Evolutionary conservation across 192 early-diverging fungal genomes (phyloP), one percentile per base, ranked within the genome.

Genomic region (Gonapodya sp.): DNA sequence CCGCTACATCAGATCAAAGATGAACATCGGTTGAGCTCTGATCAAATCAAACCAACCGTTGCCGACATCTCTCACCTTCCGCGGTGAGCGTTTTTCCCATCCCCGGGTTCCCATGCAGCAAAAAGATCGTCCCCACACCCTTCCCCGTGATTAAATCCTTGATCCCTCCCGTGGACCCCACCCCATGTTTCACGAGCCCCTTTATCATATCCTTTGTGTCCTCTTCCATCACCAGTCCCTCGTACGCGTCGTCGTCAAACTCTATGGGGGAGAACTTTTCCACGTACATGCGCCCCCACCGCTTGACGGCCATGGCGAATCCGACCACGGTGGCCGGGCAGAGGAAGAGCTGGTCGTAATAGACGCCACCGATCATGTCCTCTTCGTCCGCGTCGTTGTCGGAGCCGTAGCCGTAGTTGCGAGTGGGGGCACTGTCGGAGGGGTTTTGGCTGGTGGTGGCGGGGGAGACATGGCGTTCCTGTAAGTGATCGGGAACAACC

Each of bases 1-100:
- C 88, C 0, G 88, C 89, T 64, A 24, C 24, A 24, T 16, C 24
- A 64, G 46, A 64, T 8, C 46, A 64, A 64, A 16, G 8, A 24
- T 16, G 24, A 64, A 16, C 46, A 24, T 64, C 8, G 8, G 46
- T 24, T 16, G 24, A 24, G 46, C 46, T 24, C 8, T 64, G 46
- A 24, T 64, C 46, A 64, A 64, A 64, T 8, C 8, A 64, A 64
- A 64, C 46, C 8, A 24, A 64, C n/a, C n/a, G n/a, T n/a, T n/a
- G n/a, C n/a, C n/a, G n/a, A n/a, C n/a, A n/a, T 16, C 46, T 16
- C 46, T 16, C 24, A 64, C 46, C 46, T 81, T 91, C 90, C 32
- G 35, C 89, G 16, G 89, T 91, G 46, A 91, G 82, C n/a, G 89
- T 91, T 81, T 90, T 91, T 0, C 89, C 89, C 0, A 85, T 83